phyloP scores from a whole-genome alignment of 768 basidiomycete species.

The Hebeloma cylindrosporum region DNA sequence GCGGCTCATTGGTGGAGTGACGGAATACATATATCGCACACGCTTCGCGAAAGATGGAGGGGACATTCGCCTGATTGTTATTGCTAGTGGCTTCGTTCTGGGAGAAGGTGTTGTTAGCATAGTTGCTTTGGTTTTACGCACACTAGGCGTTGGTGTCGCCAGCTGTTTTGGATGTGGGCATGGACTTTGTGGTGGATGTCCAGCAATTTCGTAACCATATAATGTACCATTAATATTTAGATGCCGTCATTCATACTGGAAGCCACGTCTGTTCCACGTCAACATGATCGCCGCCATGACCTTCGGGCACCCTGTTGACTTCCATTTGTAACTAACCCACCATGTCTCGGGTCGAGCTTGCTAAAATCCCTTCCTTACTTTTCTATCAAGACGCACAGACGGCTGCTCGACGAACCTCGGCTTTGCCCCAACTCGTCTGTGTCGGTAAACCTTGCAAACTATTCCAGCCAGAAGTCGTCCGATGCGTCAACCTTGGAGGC shows the following conservation, averaged over 20 bases:
- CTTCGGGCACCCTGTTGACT: background rate
- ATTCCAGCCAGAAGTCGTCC: slow-evolving; percentile 82
- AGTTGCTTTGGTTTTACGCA: slow-evolving; percentile 70
- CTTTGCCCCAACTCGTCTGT: slow-evolving; percentile 81
- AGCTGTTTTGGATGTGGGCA: slow-evolving; percentile 90
- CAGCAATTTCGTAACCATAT: slow-evolving; percentile 27
- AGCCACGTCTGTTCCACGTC: slow-evolving; percentile 38
- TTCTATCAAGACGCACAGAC: slow-evolving; percentile 76
- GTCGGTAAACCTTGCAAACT: slow-evolving; percentile 72
- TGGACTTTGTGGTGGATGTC: slow-evolving; percentile 71
- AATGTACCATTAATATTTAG: background rate
- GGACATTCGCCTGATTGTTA: slow-evolving; percentile 77
- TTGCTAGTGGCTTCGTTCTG: slow-evolving; percentile 94
- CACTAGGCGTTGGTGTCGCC: slow-evolving; percentile 66
- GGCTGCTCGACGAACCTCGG: slow-evolving; percentile 57
- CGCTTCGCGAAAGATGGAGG: slow-evolving; percentile 49
- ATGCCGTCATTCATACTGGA: slow-evolving; percentile 1
- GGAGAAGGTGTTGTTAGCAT: slow-evolving; percentile 93
- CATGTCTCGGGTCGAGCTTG: slow-evolving; percentile 74
- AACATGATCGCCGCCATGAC: slow-evolving; percentile 6
- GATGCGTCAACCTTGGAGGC: slow-evolving; percentile 80
- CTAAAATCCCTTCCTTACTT: slow-evolving; percentile 70
- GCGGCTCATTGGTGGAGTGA: slow-evolving; percentile 81
- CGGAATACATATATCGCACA: slow-evolving; percentile 70
- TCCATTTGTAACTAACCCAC: slow-evolving; percentile 7